Conservation (phyloP, 2,329 filamentous ascomycete species). For the Ascosphaera pollenicola region DNA sequence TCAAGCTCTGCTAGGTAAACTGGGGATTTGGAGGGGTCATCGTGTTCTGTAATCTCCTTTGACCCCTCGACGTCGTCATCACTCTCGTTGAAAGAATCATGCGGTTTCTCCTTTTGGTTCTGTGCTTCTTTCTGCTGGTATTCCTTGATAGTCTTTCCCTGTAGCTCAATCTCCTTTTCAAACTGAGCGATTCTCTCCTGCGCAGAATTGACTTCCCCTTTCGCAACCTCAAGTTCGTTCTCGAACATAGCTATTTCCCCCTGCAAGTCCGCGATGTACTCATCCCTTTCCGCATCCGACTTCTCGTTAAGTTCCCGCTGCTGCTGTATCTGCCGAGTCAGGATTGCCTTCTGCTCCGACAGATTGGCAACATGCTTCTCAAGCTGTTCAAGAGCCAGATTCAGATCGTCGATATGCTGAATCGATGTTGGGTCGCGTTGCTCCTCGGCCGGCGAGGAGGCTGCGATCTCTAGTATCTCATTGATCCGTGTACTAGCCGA, state of each 20-base stretch:
- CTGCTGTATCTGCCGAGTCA: constrained; percentile 84
- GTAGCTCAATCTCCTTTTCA: constrained; percentile 11
- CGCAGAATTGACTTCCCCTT: constrained; percentile 17
- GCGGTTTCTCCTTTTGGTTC: constrained; percentile 2
- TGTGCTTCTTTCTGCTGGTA: constrained; percentile 15
- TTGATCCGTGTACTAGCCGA: constrained; percentile 37
- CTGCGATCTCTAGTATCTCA: constrained; percentile 29
- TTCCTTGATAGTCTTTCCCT: constrained; percentile 30
- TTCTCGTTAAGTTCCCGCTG: constrained; percentile 83
- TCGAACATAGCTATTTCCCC: constrained; percentile 37
- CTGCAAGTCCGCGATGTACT: constrained; percentile 23
- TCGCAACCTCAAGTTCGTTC: constrained; percentile 35
- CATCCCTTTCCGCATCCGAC: constrained; percentile 41
- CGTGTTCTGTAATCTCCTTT: too few relatives aligned
- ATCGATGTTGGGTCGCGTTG: too few relatives aligned
- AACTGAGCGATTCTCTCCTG: constrained; percentile 12
- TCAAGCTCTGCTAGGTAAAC: constrained; percentile 10
- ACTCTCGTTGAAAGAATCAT: too few relatives aligned
- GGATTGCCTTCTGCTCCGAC: constrained; percentile 69
- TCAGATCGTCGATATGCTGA: too few relatives aligned
- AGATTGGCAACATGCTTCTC: constrained; percentile 55
- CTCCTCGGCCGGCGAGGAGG: constrained; percentile 10
- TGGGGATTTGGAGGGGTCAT: not conserved
- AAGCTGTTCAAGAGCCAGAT: constrained; percentile 33
- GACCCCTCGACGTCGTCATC: constrained; percentile 5